Base-by-base conservation (phyloP, 805 yeast species). In the Pichia pseudocactophila region DNA sequence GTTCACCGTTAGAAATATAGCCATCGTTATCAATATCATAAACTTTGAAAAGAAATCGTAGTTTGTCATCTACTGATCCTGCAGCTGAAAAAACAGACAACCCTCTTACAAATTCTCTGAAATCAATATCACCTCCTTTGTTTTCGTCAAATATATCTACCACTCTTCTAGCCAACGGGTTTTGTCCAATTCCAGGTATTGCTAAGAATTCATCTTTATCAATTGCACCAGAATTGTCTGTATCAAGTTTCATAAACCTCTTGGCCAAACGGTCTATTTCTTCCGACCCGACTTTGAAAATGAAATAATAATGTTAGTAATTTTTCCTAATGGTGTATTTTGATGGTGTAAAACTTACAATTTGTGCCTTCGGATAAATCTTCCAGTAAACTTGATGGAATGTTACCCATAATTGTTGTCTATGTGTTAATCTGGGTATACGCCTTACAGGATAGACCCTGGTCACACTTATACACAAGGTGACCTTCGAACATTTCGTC, bases 21-120 rank as follows among this genome's bases (percentile, higher is more conserved):
- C 98, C 98, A 59, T 92, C 99, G 43, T 87, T 73, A 62, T 92
- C 99, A 49, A 92, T 87, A 58, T 92, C 99, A 58, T 92, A 92
- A 16, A 92, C 87, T 55, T 80, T 84, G 65, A 92, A 92, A 10
- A 96, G 92, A 67, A 94, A 92, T 56, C 70, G 70, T 45, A 90
- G 70, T 62, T 88, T 90, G 51, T 87, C 97, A 42, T 78, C 81
- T 38, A 78, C 77, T 19, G 80, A 74, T 1, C 95, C 85, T 54
- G 84, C 80, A 4, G 89, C 82, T 40, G 95, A 83, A 57, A 92
- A 92, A 3, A 89, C 88, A 3, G 95, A 82, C 6, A 62, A 44
- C 3, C 66, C 66, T 2, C 54, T 69, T 37, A 94, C 83, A 62
- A 92, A 92, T 63, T 92, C 99, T 58, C 87, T 89, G 63, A 92